These are phyloP conservation scores for Epichloe bromicola DNA, from an alignment of 2,329 filamentous ascomycete genomes.

Conservation along the genomic window DNA sequence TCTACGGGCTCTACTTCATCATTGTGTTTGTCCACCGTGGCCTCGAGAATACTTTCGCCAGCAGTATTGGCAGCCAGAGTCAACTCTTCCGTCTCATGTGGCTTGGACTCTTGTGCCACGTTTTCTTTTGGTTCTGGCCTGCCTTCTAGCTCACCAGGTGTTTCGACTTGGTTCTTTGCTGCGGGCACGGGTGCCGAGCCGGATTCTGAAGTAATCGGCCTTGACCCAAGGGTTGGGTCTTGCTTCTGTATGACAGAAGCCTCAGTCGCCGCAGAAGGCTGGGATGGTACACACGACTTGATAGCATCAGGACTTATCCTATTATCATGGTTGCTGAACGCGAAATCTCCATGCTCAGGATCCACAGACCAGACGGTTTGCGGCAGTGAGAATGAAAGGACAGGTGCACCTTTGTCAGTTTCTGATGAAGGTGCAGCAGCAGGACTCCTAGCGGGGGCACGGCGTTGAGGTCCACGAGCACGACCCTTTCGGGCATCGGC, in stretches of 20 bases:
- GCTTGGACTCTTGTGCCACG: neutral
- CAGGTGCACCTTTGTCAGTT: conserved; percentile 15
- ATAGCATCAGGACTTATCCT: conserved; percentile 5
- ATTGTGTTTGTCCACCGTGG: conserved; percentile 22
- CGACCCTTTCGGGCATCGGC: conserved; percentile 81
- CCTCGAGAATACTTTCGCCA: conserved; percentile 30
- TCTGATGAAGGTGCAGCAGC: conserved; percentile 20
- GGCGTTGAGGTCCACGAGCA: conserved; percentile 73
- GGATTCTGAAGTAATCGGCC: neutral
- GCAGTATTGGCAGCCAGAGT: conserved; percentile 29
- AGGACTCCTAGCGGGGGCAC: conserved; percentile 46
- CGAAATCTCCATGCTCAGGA: conserved; percentile 32
- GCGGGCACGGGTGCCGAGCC: neutral
- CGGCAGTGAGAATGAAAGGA: conserved; percentile 33
- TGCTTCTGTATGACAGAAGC: neutral
- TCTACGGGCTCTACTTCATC: conserved; percentile 22
- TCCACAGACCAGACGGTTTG: conserved; percentile 40
- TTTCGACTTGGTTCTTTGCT: neutral
- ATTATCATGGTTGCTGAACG: conserved; percentile 11
- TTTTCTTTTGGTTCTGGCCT: neutral
- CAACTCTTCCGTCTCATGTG: conserved; percentile 15
- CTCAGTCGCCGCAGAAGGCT: neutral
- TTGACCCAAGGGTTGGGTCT: conserved; percentile 2
- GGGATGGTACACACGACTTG: conserved; percentile 2
- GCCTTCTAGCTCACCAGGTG: neutral